Conservation (phyloP, 192 early-diverging fungal genomes). For the Funneliformis geosporum region DNA sequence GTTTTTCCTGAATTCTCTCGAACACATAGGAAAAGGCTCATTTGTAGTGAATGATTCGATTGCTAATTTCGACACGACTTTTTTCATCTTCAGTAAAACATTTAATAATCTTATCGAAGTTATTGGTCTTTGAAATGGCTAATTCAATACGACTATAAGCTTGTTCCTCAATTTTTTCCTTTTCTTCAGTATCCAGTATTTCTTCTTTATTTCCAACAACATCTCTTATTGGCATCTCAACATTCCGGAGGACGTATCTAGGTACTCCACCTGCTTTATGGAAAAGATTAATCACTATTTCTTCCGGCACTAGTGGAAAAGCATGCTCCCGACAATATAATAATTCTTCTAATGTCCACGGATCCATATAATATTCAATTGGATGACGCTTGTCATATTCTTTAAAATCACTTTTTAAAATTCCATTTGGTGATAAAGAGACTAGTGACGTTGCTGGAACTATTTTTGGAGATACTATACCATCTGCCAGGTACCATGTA, state of each 20-base stretch:
- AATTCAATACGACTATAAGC: neutral
- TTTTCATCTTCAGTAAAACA: neutral
- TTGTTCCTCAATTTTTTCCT: neutral
- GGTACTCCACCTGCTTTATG: conserved; percentile 9
- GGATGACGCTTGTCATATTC: neutral
- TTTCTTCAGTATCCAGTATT: neutral
- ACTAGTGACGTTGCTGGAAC: neutral
- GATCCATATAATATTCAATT: conserved; percentile 8
- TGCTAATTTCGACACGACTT: neutral
- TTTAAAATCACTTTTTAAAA: neutral
- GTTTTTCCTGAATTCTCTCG: neutral
- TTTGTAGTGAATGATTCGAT: neutral
- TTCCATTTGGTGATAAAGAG: conserved; percentile 14
- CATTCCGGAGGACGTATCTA: conserved; percentile 1
- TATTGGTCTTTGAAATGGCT: neutral
- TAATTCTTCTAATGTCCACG: conserved; percentile 1
- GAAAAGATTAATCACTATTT: conserved; percentile 4
- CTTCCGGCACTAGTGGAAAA: neutral
- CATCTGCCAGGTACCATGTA: conserved; percentile 7
- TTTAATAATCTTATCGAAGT: neutral
- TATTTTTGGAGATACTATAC: neutral
- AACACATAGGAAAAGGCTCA: neutral
- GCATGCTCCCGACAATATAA: neutral
- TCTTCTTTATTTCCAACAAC: neutral
- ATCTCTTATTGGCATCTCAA: neutral